phyloP scores from a whole-genome alignment of 2,329 filamentous ascomycete species.

The Fusarium piperis region DNA sequence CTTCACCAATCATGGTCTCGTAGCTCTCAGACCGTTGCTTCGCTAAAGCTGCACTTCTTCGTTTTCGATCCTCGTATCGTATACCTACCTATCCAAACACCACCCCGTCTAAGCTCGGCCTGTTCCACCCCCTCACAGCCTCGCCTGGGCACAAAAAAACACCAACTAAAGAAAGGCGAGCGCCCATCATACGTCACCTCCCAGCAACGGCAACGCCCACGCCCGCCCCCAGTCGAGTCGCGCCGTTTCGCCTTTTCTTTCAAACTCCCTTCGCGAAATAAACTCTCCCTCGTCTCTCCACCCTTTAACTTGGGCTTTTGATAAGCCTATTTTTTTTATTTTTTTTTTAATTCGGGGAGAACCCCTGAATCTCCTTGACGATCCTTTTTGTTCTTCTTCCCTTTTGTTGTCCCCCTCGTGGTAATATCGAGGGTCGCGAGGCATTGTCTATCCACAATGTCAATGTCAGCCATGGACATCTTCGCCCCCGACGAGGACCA shows the following conservation, averaged over 20 bases:
- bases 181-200: slow-evolving; percentile 38
- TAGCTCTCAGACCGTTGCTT: not conserved
- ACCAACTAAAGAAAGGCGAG: slow-evolving; percentile 22
- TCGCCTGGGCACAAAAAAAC: slow-evolving; percentile 21
- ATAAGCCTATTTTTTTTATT: not conserved
- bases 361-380: slow-evolving; percentile 28
- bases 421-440: not conserved
- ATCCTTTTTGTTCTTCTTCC: slow-evolving; percentile 16
- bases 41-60: slow-evolving; percentile 7
- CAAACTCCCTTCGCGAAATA: not conserved
- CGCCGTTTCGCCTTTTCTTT: slow-evolving; percentile 18
- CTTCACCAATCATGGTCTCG: slow-evolving; percentile 28
- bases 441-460: slow-evolving; percentile 1
- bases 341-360: not conserved
- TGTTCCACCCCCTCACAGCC: slow-evolving; percentile 35
- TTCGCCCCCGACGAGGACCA: slow-evolving; percentile 37
- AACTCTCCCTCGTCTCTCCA: slow-evolving; percentile 8
- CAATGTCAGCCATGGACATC: slow-evolving; percentile 38
- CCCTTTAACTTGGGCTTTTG: not conserved
- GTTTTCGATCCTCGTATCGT: slow-evolving; percentile 8
- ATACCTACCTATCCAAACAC: not conserved
- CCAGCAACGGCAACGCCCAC: slow-evolving; percentile 23
- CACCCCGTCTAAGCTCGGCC: slow-evolving; percentile 1
- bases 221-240: slow-evolving; percentile 6
- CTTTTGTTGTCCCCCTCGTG: not conserved